A percentile compares a stretch with the other conserved stretches of the same genome.
Conservation (phyloP, 805 yeast species). For the Metschnikowia similis region DNA sequence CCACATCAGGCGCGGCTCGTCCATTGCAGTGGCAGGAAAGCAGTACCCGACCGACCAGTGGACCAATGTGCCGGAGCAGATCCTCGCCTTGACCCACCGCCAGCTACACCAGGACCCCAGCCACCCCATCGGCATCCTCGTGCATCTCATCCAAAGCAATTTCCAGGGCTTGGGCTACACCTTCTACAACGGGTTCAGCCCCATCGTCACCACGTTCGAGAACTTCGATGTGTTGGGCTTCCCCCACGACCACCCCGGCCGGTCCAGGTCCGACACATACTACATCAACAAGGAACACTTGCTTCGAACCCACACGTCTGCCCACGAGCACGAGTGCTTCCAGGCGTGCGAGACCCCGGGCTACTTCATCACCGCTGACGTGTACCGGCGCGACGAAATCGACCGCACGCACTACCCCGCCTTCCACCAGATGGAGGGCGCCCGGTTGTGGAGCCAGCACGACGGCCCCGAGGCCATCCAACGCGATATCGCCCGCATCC, state of each 20-base stretch:
- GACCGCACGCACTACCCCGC: slow-evolving; percentile 96
- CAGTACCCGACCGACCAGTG: slow-evolving; percentile 61
- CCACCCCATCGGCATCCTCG: slow-evolving; percentile 88
- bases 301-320: slow-evolving; percentile 92
- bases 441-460: slow-evolving; percentile 69
- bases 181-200: slow-evolving; percentile 72
- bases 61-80: slow-evolving; percentile 82
- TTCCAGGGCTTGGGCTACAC: slow-evolving; percentile 68
- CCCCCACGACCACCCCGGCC: slow-evolving; percentile 88
- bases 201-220: slow-evolving; percentile 75
- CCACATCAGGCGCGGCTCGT: slow-evolving; percentile 18
- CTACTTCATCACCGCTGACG: slow-evolving; percentile 91
- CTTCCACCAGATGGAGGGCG: slow-evolving; percentile 98
- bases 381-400: slow-evolving; percentile 90
- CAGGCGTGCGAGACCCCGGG: slow-evolving; percentile 67
- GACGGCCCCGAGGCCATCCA: slow-evolving; percentile 38
- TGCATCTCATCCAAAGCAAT: slow-evolving; percentile 65
- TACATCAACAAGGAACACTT: slow-evolving; percentile 71
- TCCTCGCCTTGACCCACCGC: slow-evolving; percentile 63
- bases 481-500: slow-evolving; percentile 60
- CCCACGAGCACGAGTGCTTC: slow-evolving; percentile 90
- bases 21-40: slow-evolving; percentile 41
- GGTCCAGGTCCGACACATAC: slow-evolving; percentile 89
- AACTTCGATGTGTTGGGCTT: slow-evolving; percentile 92
- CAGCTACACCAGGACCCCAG: slow-evolving; percentile 66